Conservation (phyloP, 2,329 filamentous ascomycete species). For the Fusarium piperis region DNA sequence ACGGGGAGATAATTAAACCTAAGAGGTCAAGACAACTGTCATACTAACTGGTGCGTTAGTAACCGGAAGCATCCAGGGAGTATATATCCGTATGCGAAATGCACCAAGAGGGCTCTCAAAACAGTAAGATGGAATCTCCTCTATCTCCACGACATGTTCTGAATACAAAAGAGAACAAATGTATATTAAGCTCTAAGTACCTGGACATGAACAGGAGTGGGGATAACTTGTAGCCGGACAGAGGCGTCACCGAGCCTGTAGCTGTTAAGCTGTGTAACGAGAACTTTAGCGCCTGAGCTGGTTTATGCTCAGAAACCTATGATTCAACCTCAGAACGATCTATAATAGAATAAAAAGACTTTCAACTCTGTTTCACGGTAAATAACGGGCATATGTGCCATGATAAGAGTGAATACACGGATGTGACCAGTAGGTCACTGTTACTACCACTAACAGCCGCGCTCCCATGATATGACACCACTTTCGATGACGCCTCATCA, state of each 20-base stretch:
- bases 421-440: background rate
- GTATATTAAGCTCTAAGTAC: background rate
- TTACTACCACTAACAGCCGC: background rate
- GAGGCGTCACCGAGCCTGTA: background rate
- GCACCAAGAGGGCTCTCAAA: background rate
- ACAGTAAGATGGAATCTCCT: background rate
- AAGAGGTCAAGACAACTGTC: background rate
- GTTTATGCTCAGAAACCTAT: no score
- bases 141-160: background rate
- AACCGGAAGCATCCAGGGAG: background rate
- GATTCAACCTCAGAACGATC: no score
- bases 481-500: background rate
- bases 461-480: background rate
- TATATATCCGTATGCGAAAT: background rate
- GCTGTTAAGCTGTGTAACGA: background rate
- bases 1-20: background rate
- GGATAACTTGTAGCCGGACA: background rate
- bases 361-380: background rate
- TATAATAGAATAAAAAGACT: no score
- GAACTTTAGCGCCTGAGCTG: background rate
- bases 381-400: background rate
- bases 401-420: no score
- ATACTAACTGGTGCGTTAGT: background rate
- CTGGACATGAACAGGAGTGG: background rate
- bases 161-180: fast-evolving